A percentile compares a stretch with the other conserved stretches of the same genome.
Conservation (phyloP, 2,329 filamentous ascomycete genomes). For the Colletotrichum camelliae region DNA sequence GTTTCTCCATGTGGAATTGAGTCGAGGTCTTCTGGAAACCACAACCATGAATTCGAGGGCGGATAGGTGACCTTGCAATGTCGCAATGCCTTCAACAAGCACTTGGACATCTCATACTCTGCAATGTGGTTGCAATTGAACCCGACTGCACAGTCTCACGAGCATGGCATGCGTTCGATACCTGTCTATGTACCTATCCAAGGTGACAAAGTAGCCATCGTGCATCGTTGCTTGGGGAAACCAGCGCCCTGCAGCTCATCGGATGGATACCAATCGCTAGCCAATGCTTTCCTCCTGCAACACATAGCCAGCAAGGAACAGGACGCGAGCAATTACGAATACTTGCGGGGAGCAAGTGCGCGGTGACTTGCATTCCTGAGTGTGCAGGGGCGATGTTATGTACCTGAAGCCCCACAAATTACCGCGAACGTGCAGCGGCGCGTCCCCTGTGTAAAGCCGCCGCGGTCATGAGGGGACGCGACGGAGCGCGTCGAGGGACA, state of each 20-base stretch:
- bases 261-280: not conserved
- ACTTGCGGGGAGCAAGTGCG: not conserved
- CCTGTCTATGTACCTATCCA: not conserved
- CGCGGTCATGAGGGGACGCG: not conserved
- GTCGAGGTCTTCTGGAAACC: not conserved
- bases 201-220: not conserved
- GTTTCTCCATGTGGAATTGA: constrained; percentile 12
- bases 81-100: not conserved
- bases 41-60: not conserved
- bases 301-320: not conserved
- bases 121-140: not conserved
- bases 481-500: constrained; percentile 15
- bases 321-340: not conserved
- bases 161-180: not conserved
- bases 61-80: not conserved
- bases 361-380: not conserved
- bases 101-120: not conserved
- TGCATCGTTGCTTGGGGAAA: not conserved
- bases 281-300: not conserved
- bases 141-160: not conserved
- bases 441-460: constrained; percentile 1
- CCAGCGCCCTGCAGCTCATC: not conserved
- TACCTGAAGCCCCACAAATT: not conserved
- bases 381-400: not conserved
- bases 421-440: constrained; percentile 8